These are phyloP conservation scores for Alternaria sp. DNA, from an alignment of 2,329 filamentous ascomycete genomes.

Conservation along the genomic window DNA sequence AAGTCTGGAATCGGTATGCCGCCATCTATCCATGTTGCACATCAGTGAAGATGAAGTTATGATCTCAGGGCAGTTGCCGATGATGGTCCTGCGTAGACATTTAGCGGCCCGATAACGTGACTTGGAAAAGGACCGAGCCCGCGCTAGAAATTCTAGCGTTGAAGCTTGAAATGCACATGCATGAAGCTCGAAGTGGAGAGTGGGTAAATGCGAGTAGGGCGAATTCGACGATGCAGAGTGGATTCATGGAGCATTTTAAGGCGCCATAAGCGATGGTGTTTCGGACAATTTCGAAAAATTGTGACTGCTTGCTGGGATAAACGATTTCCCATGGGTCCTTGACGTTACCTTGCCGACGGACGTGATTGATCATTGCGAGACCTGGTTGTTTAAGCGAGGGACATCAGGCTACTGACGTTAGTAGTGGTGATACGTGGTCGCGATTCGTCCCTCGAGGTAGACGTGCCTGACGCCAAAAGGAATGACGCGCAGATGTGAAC, in stretches of 20 bases:
- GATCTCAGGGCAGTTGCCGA: slow-evolving; percentile 6
- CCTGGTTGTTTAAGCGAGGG: neutral
- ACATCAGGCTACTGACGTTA: neutral
- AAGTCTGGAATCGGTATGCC: slow-evolving; percentile 10
- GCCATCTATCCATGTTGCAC: slow-evolving; percentile 5
- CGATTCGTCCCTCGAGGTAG: slow-evolving; percentile 4
- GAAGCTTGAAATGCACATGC: slow-evolving; percentile 15
- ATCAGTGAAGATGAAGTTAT: neutral
- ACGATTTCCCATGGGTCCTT: neutral
- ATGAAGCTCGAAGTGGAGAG: slow-evolving; percentile 6
- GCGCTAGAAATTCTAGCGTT: slow-evolving; percentile 7
- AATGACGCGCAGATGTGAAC: slow-evolving; percentile 3
- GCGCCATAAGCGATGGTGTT: slow-evolving; percentile 7
- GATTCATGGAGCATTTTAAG: neutral
- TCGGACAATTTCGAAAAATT: neutral
- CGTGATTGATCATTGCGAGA: neutral
- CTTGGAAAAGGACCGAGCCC: slow-evolving; percentile 6
- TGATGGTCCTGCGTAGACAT: neutral
- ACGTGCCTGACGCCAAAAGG: slow-evolving; percentile 8
- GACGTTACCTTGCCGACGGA: neutral
- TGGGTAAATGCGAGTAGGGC: slow-evolving; percentile 8
- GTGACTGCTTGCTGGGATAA: neutral
- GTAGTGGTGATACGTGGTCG: neutral
- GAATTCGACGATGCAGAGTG: slow-evolving; percentile 1
- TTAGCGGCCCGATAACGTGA: slow-evolving; percentile 11